Evolutionary conservation across 225 moss, liverwort and hornwort species (phyloP).

Genomic region (Pseudisothecium myosuroides): DNA sequence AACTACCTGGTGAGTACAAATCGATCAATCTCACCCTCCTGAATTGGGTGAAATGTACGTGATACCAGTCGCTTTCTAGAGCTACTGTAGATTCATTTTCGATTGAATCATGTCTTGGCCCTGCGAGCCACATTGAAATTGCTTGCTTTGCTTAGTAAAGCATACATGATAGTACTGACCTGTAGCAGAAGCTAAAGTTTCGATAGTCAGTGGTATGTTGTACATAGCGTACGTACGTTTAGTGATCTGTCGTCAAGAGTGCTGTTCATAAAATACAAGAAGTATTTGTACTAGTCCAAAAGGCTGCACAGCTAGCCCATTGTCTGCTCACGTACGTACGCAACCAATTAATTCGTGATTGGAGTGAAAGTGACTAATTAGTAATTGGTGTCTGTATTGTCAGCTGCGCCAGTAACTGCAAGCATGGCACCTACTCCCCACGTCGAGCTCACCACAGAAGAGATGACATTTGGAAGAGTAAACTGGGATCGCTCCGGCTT

Average conservation of each 20-base stretch:
- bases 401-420: slow-evolving; percentile 15
- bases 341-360: background rate
- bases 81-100: background rate
- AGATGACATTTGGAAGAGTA: background rate
- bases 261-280: background rate
- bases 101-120: background rate
- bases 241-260: background rate
- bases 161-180: background rate
- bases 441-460: slow-evolving; percentile 1
- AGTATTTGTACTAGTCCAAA: background rate
- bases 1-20: slow-evolving; percentile 18
- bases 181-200: background rate
- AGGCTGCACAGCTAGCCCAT: background rate
- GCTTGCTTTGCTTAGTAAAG: background rate
- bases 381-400: background rate
- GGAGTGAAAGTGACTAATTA: background rate
- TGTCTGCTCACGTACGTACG: background rate
- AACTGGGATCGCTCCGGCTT: background rate
- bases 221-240: background rate
- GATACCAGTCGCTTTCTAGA: background rate
- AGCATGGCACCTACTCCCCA: slow-evolving; percentile 22
- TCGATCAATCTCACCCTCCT: background rate
- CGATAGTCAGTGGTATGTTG: background rate
- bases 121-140: background rate
- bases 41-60: background rate